Evolutionary conservation across 495 filamentous ascomycete genomes (phyloP), one percentile per base, ranked within the genome.

Genomic region (Lophiotrema nucula): DNA sequence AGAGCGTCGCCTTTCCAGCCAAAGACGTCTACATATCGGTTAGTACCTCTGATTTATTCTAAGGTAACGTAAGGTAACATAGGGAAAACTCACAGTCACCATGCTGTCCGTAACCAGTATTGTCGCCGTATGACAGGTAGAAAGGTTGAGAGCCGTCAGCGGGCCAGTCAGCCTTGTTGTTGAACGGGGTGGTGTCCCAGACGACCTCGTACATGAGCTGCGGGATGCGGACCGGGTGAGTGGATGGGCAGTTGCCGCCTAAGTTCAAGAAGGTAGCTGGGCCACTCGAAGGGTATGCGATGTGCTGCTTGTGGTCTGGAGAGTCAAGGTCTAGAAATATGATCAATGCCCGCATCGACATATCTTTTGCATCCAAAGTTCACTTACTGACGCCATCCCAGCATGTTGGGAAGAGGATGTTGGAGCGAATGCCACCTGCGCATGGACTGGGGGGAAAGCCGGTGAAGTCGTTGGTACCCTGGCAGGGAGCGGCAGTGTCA

Each of bases 171-270:
- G 51, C 28, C 42, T 53, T 50, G 49, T 64, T 41, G 55, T 59
- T 59, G 60, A 64, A 64, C 12, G 44, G 47, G 10, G 47, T 54
- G 16, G 55, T 64, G 35, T 60, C 56, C 55, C 56, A 64, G 56
- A 59, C 46, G 28, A 64, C 60, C 49, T 64, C 60, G 49, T 61
- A 60, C 53, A 64, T 59, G 47, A 64, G 60, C 48, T 59, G 55
- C 1, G 48, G 47, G 25, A 64, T 59, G 4, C 43, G 24, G 41
- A 59, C 49, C 1, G 60, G 60, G 39, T 64, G 60, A 12, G 60
- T 47, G 13, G 55, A 47, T 13, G 60, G 60, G 60, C 60, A 64
- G 39, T 31, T 42, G 47, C 57, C 57, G n/a, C 60, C 60, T 6
- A 53, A 39, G 47, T 10, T 27, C 1, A 59, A 44, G 50, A 64